Evolutionary conservation across 2,329 filamentous ascomycete genomes (phyloP).

Genomic region (Purpureocillium takamizusanense): DNA sequence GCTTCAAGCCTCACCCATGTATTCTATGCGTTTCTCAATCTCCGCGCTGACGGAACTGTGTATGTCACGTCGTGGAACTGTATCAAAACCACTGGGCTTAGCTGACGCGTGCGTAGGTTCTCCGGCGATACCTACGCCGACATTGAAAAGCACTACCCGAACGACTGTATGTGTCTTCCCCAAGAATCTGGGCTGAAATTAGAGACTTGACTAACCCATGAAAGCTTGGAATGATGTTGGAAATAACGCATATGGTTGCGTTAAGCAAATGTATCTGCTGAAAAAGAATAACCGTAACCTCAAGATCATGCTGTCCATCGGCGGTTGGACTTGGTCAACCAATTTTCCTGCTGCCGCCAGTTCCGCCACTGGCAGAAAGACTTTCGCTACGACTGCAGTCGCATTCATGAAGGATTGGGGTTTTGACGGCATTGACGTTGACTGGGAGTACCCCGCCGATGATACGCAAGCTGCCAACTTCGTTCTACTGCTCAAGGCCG

Average conservation of each 20-base stretch:
- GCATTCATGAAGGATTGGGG: constrained; percentile 65
- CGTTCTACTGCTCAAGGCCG: constrained; percentile 28
- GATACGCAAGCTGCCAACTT: constrained; percentile 29
- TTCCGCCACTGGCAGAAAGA: constrained; percentile 40
- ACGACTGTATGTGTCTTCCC: constrained; percentile 51
- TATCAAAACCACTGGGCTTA: too few relatives aligned
- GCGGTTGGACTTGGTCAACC: constrained; percentile 72
- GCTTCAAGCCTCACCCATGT: constrained; percentile 63
- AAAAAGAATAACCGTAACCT: constrained; percentile 70
- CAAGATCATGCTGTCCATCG: constrained; percentile 69
- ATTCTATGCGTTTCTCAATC: constrained; percentile 71
- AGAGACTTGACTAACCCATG: background rate
- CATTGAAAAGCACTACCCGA: constrained; percentile 58
- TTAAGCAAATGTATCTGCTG: constrained; percentile 67
- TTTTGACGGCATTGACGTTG: constrained; percentile 37
- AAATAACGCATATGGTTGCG: constrained; percentile 66
- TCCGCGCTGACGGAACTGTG: constrained; percentile 63
- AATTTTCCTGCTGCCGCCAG: constrained; percentile 61
- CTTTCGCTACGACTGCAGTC: constrained; percentile 62
- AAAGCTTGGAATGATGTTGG: constrained; percentile 40
- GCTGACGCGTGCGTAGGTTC: constrained; percentile 24
- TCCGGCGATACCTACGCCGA: constrained; percentile 61
- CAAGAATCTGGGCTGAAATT: too few relatives aligned
- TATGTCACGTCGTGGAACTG: constrained; percentile 22
- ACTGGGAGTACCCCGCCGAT: constrained; percentile 27